Percentiles rank a stretch among this genome's conserved stretches.
These are phyloP conservation scores for Vitis rotundifolia DNA, from an alignment of 164 flowering plant species.

Conservation along the genomic window DNA sequence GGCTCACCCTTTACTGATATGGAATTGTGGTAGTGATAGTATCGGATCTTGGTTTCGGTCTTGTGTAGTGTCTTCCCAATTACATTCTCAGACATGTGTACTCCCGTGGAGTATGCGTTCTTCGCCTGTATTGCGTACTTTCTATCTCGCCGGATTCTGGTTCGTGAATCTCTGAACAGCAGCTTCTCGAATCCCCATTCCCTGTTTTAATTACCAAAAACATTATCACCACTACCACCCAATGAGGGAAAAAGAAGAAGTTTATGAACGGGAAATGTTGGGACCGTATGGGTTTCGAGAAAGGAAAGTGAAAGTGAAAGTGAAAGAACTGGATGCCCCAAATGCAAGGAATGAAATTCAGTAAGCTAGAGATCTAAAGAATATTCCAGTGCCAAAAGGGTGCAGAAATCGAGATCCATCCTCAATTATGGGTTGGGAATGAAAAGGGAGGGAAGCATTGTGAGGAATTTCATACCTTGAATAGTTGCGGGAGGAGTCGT, in stretches of 20 bases:
- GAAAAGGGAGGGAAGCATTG: background rate
- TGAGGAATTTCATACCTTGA: conserved; percentile 21
- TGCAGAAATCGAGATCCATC: too few relatives aligned
- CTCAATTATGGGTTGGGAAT: too few relatives aligned
- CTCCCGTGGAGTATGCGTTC: conserved; percentile 47
- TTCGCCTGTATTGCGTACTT: conserved; percentile 55
- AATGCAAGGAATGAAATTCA: too few relatives aligned
- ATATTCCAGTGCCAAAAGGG: too few relatives aligned
- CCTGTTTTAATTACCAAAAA: conserved; percentile 17
- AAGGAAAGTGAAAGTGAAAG: background rate
- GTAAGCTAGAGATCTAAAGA: too few relatives aligned
- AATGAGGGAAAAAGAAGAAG: too few relatives aligned
- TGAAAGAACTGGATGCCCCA: too few relatives aligned
- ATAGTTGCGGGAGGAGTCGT: conserved; percentile 35
- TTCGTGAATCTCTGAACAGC: conserved; percentile 44
- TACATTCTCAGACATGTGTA: conserved; percentile 54
- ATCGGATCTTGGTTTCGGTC: conserved; percentile 51
- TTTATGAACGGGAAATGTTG: too few relatives aligned
- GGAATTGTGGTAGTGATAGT: conserved; percentile 68
- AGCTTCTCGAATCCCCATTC: conserved; percentile 68
- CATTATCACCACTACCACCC: conserved; percentile 1
- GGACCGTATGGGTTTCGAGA: too few relatives aligned
- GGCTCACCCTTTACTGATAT: conserved; percentile 55
- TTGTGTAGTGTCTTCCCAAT: conserved; percentile 42
- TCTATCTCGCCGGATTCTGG: conserved; percentile 36